These are phyloP conservation scores for Neurospora tetrasperma DNA, from an alignment of 495 filamentous ascomycete species.

Conservation along the genomic window DNA sequence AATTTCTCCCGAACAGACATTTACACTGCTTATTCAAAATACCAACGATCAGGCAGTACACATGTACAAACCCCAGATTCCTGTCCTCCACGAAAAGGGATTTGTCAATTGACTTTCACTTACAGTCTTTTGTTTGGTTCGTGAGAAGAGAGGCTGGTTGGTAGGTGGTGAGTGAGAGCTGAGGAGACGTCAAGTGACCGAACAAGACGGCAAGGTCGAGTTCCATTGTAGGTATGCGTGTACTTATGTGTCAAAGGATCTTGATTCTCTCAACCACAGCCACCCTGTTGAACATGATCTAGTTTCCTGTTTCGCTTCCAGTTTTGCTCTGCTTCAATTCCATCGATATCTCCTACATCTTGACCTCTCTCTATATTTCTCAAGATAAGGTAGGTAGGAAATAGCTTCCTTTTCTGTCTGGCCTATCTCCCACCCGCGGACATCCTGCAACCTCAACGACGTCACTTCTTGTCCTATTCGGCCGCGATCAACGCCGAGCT, in stretches of 20 bases:
- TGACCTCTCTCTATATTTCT: too few species aligned
- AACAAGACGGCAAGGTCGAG: neutral
- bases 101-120: neutral
- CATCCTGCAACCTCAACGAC: neutral
- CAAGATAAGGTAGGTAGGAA: too few species aligned
- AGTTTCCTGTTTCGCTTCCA: neutral
- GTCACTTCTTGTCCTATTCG: neutral
- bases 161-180: neutral
- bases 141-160: neutral
- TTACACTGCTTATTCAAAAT: neutral
- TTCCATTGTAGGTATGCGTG: neutral
- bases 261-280: neutral
- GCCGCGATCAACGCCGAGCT: neutral
- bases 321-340: neutral
- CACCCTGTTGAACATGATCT: neutral
- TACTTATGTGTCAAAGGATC: neutral
- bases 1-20: neutral
- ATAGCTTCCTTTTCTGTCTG: too few species aligned
- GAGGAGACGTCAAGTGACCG: neutral
- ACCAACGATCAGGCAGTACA: neutral
- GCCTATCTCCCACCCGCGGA: neutral
- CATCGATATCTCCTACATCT: neutral
- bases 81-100: neutral
- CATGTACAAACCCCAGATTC: neutral
- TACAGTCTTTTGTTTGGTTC: neutral